These are phyloP conservation scores for Colletotrichum shisoi DNA, from an alignment of 2,329 filamentous ascomycete species.

Conservation along the genomic window DNA sequence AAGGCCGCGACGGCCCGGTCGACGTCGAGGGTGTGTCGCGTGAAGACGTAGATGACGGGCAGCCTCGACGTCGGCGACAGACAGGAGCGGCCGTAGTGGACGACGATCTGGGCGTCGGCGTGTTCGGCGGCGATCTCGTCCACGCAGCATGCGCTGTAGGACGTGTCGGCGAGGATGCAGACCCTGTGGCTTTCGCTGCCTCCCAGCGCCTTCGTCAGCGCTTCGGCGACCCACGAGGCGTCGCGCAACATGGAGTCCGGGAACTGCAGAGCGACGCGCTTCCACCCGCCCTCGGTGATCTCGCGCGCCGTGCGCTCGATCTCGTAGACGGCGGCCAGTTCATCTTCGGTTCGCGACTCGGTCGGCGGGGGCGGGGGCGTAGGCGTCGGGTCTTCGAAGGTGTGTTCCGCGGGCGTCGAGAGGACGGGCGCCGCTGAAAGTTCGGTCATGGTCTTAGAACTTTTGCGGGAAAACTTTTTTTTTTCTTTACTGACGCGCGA, in stretches of 20 bases:
- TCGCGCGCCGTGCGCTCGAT: slow-evolving; percentile 79
- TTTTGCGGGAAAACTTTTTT: slow-evolving; percentile 19
- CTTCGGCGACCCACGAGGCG: slow-evolving; percentile 78
- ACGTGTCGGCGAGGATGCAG: slow-evolving; percentile 92
- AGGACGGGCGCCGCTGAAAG: slow-evolving; percentile 66
- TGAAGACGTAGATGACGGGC: slow-evolving; percentile 92
- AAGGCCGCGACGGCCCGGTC: slow-evolving; percentile 67
- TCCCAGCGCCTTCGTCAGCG: slow-evolving; percentile 56
- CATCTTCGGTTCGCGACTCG: slow-evolving; percentile 64
- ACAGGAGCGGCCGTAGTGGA: slow-evolving; percentile 94
- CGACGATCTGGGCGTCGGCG: slow-evolving; percentile 85
- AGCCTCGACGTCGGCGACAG: slow-evolving; percentile 87
- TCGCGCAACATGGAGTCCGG: slow-evolving; percentile 91
- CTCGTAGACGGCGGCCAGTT: slow-evolving; percentile 82
- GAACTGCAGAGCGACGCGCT: slow-evolving; percentile 88
- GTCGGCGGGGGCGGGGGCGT: slow-evolving; percentile 42
- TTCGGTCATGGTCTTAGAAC: slow-evolving; percentile 43
- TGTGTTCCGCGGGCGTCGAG: slow-evolving; percentile 68
- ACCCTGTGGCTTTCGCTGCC: slow-evolving; percentile 55
- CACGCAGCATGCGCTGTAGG: slow-evolving; percentile 95
- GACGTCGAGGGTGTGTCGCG: slow-evolving; percentile 72
- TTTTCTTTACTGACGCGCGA: background rate
- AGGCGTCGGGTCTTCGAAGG: slow-evolving; percentile 62
- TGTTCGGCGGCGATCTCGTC: slow-evolving; percentile 97
- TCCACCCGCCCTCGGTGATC: slow-evolving; percentile 75